These are phyloP conservation scores for Jamesozyma piceae DNA, from an alignment of 805 yeast species.

Conservation along the genomic window DNA sequence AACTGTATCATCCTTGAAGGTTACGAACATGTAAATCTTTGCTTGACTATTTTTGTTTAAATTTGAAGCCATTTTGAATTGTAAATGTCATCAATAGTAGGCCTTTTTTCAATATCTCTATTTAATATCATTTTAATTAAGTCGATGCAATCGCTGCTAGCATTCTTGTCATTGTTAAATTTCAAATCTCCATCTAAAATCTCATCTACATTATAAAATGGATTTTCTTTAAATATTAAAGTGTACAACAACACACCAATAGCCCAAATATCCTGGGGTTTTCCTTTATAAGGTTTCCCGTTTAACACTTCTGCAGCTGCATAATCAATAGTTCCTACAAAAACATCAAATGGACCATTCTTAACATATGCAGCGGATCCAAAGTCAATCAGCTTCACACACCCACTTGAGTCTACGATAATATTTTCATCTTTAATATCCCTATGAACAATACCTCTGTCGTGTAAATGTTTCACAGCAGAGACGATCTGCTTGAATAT, in stretches of 20 bases:
- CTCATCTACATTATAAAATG: conserved; percentile 88
- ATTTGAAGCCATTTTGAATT: conserved; percentile 56
- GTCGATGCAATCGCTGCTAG: conserved; percentile 48
- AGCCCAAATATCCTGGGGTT: conserved; percentile 95
- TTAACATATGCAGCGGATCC: conserved; percentile 88
- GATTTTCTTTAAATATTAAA: conserved; percentile 82
- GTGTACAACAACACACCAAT: conserved; percentile 88
- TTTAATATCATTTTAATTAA: conserved; percentile 57
- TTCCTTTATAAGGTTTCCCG: conserved; percentile 83
- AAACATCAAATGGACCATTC: conserved; percentile 91
- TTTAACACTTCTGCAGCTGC: conserved; percentile 92
- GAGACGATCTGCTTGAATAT: conserved; percentile 72
- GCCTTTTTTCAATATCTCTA: conserved; percentile 57
- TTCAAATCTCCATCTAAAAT: conserved; percentile 74
- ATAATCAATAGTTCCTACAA: conserved; percentile 93
- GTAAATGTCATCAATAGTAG: conserved; percentile 59
- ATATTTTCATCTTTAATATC: conserved; percentile 93
- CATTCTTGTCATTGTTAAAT: conserved; percentile 15
- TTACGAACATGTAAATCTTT: no score
- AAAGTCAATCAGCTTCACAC: conserved; percentile 79
- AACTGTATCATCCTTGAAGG: no score
- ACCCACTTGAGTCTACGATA: conserved; percentile 71
- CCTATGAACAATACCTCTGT: conserved; percentile 79
- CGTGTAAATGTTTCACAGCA: conserved; percentile 73
- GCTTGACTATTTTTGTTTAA: no score